Conservation (phyloP, 495 filamentous ascomycete species). For the Letharia lupina region DNA sequence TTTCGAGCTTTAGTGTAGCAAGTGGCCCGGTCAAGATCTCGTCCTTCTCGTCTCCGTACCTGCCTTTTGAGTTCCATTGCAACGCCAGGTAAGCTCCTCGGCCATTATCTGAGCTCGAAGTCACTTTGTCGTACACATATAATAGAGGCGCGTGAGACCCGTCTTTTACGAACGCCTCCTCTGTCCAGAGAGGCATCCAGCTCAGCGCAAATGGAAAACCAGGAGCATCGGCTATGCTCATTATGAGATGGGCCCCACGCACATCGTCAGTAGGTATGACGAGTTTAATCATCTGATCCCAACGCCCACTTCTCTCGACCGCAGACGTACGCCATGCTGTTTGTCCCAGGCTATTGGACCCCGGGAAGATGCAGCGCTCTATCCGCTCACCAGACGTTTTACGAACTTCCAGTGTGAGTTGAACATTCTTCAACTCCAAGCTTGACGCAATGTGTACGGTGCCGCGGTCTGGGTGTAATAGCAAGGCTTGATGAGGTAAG, state of each 20-base stretch:
- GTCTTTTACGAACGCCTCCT: slow-evolving; percentile 83
- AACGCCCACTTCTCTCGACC: slow-evolving; percentile 64
- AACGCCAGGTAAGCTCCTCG: slow-evolving; percentile 77
- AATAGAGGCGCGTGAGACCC: slow-evolving; percentile 72
- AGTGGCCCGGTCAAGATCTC: slow-evolving; percentile 64
- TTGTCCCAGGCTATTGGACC: slow-evolving; percentile 62
- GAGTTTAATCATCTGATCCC: slow-evolving; percentile 82
- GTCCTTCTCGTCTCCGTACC: slow-evolving; percentile 58
- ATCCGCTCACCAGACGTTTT: slow-evolving; percentile 68
- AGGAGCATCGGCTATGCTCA: slow-evolving; percentile 78
- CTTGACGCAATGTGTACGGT: slow-evolving; percentile 57
- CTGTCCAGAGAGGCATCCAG: slow-evolving; percentile 90
- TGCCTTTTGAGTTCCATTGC: slow-evolving; percentile 64
- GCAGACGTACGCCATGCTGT: slow-evolving; percentile 86
- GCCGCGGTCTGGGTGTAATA: slow-evolving; percentile 72
- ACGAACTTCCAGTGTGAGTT: slow-evolving; percentile 83
- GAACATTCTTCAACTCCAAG: slow-evolving; percentile 62
- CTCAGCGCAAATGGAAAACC: slow-evolving; percentile 80
- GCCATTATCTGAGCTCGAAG: slow-evolving; percentile 49
- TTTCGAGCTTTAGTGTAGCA: slow-evolving; percentile 69
- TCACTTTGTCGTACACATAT: slow-evolving; percentile 86
- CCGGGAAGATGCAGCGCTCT: slow-evolving; percentile 77
- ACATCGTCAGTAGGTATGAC: slow-evolving; percentile 75
- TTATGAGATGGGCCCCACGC: slow-evolving; percentile 73
- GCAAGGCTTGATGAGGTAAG: slow-evolving; percentile 64